Base-by-base conservation (phyloP, 306 rosid genomes). In the Vigna angularis region DNA sequence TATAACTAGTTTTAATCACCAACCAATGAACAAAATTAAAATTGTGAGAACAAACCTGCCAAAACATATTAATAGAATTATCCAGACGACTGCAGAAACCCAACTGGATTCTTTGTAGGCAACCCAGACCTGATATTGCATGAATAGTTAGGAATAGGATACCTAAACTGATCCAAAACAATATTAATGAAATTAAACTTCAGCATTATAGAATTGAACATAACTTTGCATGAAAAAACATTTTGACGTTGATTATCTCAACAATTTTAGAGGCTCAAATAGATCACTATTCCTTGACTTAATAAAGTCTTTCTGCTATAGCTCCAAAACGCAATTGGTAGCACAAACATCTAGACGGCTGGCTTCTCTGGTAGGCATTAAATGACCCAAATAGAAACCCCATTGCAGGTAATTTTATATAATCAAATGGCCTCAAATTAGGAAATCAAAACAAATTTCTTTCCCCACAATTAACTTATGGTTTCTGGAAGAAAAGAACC, bases 91-190 rank as follows among this genome's bases (percentile, higher is more conserved):
- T 24, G 91, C 88, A 52, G 36, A 75, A 76, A 88, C 68, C 92
- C 91, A 92, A 18, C 85, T 79, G 62, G 88, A 85, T 85, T 90
- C 96, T 83, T 89, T 92, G 85, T 94, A 92, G 64, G 84, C 85
- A 45, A 94, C 88, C 98, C 98, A 94, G 44, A 87, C 93, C 98
- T 94, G 89, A 58, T 62, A 84, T 81, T 75, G 73, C 47, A 65
- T 14, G 45, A 44, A 52, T 45, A 70, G 65, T 56, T 61, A 73
- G 47, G 61, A 55, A 55, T 55, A 55, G 12, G 59, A 76, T 22
- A 51, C 15, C 75, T 76, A 50, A 3, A 51, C 68, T 58, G 71
- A 82, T 76, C n/a, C 53, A 51, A 68, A 79, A 17, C 57, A 65
- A 68, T 48, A 16, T 48, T 10, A 52, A n/a, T 59, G 69, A 36